Evolutionary conservation across 495 filamentous ascomycete species (phyloP).

Genomic region (Xylaria curta): DNA sequence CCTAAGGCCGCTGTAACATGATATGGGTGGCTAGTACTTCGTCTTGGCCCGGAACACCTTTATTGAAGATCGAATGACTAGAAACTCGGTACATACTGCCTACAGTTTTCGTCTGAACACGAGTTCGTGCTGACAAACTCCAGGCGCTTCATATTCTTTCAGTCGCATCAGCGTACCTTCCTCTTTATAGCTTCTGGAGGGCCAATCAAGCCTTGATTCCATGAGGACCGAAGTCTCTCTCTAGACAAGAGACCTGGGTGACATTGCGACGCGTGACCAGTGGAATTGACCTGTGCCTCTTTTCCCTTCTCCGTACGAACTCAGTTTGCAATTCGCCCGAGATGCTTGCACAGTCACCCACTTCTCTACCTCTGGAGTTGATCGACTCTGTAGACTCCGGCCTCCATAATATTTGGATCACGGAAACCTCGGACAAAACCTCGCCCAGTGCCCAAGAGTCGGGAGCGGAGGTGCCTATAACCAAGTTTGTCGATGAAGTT

Average conservation of each 20-base stretch:
- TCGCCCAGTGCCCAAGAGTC: not conserved
- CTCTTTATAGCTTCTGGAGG: not conserved
- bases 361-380: not conserved
- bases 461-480: not conserved
- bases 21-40: not conserved
- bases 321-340: not conserved
- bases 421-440: not conserved
- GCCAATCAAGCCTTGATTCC: not conserved
- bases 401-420: not conserved
- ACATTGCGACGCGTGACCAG: not conserved
- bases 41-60: not conserved
- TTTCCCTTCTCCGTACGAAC: not conserved
- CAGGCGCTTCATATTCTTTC: not conserved
- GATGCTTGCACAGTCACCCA: conserved; percentile 6
- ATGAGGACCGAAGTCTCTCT: not conserved
- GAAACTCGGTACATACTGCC: not conserved
- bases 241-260: not conserved
- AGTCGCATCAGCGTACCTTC: not conserved
- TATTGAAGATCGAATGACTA: not conserved
- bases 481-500: not conserved
- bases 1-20: not conserved
- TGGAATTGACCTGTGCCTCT: not conserved
- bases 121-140: not conserved
- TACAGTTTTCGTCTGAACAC: not conserved
- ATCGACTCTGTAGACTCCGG: not conserved